A percentile compares a stretch with the other conserved stretches of the same genome.
These are phyloP conservation scores for Sclerotinia borealis DNA, from an alignment of 2,329 filamentous ascomycete species.

Conservation along the genomic window DNA sequence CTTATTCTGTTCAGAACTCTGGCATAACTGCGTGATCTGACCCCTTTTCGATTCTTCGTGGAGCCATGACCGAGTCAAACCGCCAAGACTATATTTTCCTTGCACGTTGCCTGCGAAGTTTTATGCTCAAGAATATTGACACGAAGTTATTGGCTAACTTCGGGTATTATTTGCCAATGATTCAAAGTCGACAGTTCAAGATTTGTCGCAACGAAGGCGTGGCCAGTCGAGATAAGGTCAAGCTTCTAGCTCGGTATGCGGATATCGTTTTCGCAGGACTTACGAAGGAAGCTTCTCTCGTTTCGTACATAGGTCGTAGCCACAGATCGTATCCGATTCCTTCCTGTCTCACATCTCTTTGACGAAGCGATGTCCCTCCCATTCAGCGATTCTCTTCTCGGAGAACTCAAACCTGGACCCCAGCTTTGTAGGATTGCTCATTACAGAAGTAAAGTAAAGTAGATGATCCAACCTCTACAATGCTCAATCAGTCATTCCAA, in stretches of 20 bases:
- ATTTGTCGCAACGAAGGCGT: not conserved
- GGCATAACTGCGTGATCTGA: not conserved
- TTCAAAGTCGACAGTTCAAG: not conserved
- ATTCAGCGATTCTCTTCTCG: not conserved
- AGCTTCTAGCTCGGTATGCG: not conserved
- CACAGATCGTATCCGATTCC: not conserved
- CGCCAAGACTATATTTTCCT: not conserved
- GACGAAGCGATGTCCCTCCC: not conserved
- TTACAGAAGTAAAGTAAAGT: not conserved
- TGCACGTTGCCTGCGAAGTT: not conserved
- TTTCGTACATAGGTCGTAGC: not conserved
- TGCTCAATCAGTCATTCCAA: constrained; percentile 19
- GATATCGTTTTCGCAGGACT: not conserved
- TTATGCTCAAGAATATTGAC: not conserved
- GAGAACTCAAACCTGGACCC: not conserved
- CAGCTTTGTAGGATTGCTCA: not conserved
- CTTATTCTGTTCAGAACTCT: not conserved
- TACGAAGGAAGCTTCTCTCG: not conserved
- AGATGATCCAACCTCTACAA: not conserved
- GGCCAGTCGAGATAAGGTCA: not conserved
- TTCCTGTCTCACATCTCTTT: not conserved
- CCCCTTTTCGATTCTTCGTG: not conserved
- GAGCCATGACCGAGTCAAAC: not conserved
- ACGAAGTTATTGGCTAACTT: not conserved
- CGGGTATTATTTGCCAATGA: not conserved